These are phyloP conservation scores for Botrytis byssoidea DNA, from an alignment of 2,329 filamentous ascomycete genomes.

Conservation along the genomic window DNA sequence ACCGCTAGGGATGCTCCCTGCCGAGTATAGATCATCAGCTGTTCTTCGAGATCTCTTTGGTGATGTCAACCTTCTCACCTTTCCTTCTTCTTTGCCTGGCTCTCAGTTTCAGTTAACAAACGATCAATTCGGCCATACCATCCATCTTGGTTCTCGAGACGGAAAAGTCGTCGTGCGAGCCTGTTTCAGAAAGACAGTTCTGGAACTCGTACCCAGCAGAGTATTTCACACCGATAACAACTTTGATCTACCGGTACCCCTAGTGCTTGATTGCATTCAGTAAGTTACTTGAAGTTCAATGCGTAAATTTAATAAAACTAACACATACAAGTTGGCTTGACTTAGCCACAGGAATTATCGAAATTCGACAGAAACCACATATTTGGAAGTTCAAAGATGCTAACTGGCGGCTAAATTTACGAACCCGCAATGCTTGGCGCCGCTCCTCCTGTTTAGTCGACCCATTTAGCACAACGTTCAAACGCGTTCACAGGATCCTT, in stretches of 20 bases:
- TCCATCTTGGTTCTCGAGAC: slow-evolving; percentile 55
- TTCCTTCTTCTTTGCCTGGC: slow-evolving; percentile 50
- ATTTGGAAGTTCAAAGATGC: slow-evolving; percentile 42
- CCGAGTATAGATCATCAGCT: slow-evolving; percentile 46
- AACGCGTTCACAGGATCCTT: slow-evolving; percentile 47
- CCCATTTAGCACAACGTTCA: slow-evolving; percentile 45
- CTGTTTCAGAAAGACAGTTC: slow-evolving; percentile 26
- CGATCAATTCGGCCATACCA: slow-evolving; percentile 41
- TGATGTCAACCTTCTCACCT: slow-evolving; percentile 49
- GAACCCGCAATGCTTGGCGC: slow-evolving; percentile 34
- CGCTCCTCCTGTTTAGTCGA: slow-evolving; percentile 46
- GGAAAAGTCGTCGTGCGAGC: slow-evolving; percentile 47
- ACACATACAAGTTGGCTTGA: slow-evolving; percentile 50
- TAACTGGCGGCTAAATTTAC: slow-evolving; percentile 45
- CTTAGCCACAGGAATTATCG: slow-evolving; percentile 45
- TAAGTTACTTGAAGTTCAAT: not conserved
- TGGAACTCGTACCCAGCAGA: slow-evolving; percentile 41
- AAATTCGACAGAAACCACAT: slow-evolving; percentile 50
- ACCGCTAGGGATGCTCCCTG: slow-evolving; percentile 53
- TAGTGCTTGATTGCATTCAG: slow-evolving; percentile 53
- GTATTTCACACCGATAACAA: slow-evolving; percentile 33
- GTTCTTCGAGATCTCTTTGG: slow-evolving; percentile 54
- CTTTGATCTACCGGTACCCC: slow-evolving; percentile 51
- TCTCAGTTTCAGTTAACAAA: slow-evolving; percentile 50
- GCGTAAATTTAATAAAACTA: not conserved